Base-by-base conservation (phyloP, 2,329 filamentous ascomycete species). In the Botrytis squamosa region DNA sequence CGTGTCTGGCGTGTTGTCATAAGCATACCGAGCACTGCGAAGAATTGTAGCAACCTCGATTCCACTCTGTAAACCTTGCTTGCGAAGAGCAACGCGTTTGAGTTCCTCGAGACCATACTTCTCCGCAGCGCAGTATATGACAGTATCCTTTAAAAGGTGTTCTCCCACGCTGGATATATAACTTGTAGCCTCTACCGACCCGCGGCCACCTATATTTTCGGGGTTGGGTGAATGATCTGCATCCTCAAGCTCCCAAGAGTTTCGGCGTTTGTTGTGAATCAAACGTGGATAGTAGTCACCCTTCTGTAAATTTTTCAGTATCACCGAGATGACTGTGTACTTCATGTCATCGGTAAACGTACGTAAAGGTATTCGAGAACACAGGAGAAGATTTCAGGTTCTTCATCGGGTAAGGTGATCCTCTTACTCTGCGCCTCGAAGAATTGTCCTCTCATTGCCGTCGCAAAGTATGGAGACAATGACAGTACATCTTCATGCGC, bases 41-140 rank as follows among this genome's bases (percentile, higher is more conserved):
- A 98, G 89, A 84, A 98, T 97, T 78, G 93, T 95, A 81, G 90
- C 93, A 83, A 97, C 93, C 81, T 97, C 93, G 83, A 98, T 96
- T 81, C 94, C 95, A 81, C 90, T 91, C 86, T 97, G 80, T 84
- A 98, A 88, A 77, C 95, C 95, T 84, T 98, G 95, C 89, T 98
- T 98, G 84, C 93, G 92, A 83, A 98, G 88, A 83, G 94, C 91
- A 84, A 98, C 90, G 81, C 89, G 89, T 89, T 97, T 97, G 85
- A 98, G 90, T 83, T 96, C 93, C 81, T 96, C 93, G 84, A 98
- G 89, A 82, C 92, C 93, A 85, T 96, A 97, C 82, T 91, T 91
- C 81, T 97, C 93, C 74, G 94, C 95, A 78, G 93, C 90, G 82
- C 95, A 98, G 88, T 98, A 98, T 81, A 98, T 89, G 82, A 93